These are phyloP conservation scores for Bruguiera parviflora DNA, from an alignment of 345 rosid species.

Conservation along the genomic window DNA sequence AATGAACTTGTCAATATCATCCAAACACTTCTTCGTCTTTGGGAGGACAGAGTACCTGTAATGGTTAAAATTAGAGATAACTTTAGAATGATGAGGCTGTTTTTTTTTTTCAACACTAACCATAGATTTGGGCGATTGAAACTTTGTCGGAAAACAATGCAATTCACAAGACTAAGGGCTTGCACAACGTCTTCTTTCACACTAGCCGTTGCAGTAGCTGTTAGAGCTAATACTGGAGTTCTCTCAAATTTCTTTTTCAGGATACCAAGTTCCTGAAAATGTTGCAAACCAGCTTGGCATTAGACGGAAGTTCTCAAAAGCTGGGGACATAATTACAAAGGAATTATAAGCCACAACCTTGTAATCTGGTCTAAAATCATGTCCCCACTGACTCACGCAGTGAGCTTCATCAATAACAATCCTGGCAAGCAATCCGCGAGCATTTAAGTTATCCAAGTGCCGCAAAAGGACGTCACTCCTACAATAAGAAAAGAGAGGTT, in stretches of 20 bases:
- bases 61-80: constrained; percentile 30
- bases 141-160: constrained; percentile 95
- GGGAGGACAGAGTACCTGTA: constrained; percentile 82
- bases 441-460: constrained; percentile 68
- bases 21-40: constrained; percentile 84
- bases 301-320: constrained; percentile 17
- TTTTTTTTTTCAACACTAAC: constrained; percentile 41
- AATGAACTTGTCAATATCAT: constrained; percentile 89
- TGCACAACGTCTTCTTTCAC: constrained; percentile 99
- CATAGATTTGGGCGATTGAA: constrained; percentile 91
- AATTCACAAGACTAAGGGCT: constrained; percentile 94
- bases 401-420: constrained; percentile 99
- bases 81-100: constrained; percentile 15
- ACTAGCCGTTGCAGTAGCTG: constrained; percentile 99
- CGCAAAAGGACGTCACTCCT: constrained; percentile 94
- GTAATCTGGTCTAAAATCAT: constrained; percentile 99
- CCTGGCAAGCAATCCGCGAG: constrained; percentile 81
- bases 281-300: constrained; percentile 18
- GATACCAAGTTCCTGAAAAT: constrained; percentile 85
- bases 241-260: constrained; percentile 85
- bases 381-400: constrained; percentile 99
- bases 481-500: constrained; percentile 30
- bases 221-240: constrained; percentile 91
- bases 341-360: constrained; percentile 53
- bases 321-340: constrained; percentile 9